Evolutionary conservation across 2,329 filamentous ascomycete genomes (phyloP).

Genomic region (Aspergillus brasiliensis): DNA sequence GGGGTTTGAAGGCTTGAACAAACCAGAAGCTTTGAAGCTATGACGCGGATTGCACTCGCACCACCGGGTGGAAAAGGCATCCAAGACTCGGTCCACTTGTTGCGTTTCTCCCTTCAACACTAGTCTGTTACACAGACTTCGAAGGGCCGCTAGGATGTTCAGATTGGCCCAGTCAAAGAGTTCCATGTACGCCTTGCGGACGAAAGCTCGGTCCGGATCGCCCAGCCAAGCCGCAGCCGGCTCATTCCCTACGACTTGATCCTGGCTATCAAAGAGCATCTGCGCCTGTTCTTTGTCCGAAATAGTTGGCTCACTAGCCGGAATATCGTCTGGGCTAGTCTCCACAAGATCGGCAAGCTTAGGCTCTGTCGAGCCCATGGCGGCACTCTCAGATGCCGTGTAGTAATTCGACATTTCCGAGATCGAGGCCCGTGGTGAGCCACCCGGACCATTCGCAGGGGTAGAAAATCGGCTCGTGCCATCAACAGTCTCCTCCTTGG

Average conservation of each 20-base stretch:
- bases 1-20: constrained; percentile 36
- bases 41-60: constrained; percentile 90
- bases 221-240: constrained; percentile 88
- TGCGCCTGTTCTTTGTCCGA: constrained; percentile 77
- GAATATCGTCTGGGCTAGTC: constrained; percentile 21
- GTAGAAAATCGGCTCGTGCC: constrained; percentile 26
- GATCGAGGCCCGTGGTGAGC: constrained; percentile 36
- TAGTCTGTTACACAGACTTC: constrained; percentile 78
- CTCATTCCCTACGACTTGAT: constrained; percentile 76
- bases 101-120: constrained; percentile 90
- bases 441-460: constrained; percentile 27
- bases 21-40: constrained; percentile 86
- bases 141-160: constrained; percentile 76
- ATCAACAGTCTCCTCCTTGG: constrained; percentile 26
- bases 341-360: constrained; percentile 22
- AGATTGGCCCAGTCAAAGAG: constrained; percentile 82
- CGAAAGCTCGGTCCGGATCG: constrained; percentile 54
- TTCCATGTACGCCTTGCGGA: constrained; percentile 83
- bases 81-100: constrained; percentile 91
- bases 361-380: constrained; percentile 35
- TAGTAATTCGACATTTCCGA: constrained; percentile 48
- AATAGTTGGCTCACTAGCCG: constrained; percentile 48
- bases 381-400: constrained; percentile 48
- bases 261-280: constrained; percentile 77
- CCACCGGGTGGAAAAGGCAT: constrained; percentile 87